Percentiles rank a stretch among this genome's conserved stretches.
phyloP scores from a whole-genome alignment of 148 eudicot genomes.

The Vaccinium corymbosum region DNA sequence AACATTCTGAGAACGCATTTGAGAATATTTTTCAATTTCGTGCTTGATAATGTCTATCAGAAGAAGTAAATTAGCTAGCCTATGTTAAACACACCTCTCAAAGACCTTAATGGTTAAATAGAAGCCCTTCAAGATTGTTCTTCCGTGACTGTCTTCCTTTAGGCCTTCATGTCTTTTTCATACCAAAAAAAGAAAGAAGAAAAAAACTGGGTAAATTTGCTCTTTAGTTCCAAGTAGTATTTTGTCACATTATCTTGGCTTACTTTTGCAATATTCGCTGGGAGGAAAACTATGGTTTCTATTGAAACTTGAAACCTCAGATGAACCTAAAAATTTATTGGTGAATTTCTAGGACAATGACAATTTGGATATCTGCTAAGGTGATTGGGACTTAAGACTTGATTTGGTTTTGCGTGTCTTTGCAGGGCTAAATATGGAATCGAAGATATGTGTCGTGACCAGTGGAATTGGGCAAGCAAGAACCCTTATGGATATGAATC shows the following conservation, averaged over 20 bases:
- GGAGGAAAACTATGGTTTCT: background rate
- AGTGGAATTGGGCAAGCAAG: constrained; percentile 96
- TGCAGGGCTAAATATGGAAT: constrained; percentile 85
- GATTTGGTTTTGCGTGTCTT: background rate
- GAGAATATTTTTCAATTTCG: background rate
- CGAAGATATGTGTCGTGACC: constrained; percentile 90
- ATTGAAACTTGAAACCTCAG: background rate
- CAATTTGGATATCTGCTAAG: background rate
- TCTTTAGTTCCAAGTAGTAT: background rate
- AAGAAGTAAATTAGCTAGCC: background rate
- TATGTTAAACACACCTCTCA: background rate
- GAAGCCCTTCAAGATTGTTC: background rate
- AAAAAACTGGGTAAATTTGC: background rate
- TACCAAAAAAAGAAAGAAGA: background rate
- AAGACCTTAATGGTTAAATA: background rate
- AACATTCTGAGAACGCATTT: background rate
- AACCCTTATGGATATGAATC: constrained; percentile 76
- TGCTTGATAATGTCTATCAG: background rate
- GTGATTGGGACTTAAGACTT: background rate
- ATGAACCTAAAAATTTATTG: background rate
- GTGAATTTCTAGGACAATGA: background rate
- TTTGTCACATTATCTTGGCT: background rate
- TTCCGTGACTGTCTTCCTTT: background rate
- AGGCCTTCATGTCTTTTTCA: background rate
- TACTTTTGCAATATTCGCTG: background rate